A percentile compares a stretch with the other conserved stretches of the same genome.
Evolutionary conservation across 768 basidiomycete genomes (phyloP).

Genomic region (Multifurca ochricompacta): DNA sequence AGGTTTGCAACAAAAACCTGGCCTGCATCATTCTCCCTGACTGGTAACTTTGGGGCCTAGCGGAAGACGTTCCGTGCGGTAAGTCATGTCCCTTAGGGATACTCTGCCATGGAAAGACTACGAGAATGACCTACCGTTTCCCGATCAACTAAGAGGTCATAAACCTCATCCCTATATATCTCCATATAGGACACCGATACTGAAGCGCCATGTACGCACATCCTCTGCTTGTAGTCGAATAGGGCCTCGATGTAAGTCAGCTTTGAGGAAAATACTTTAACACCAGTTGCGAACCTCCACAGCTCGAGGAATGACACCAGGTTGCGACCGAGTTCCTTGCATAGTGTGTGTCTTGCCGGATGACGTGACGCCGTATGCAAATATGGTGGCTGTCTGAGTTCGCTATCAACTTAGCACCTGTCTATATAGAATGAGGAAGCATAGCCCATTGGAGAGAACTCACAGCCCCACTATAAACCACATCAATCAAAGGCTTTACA

Average conservation of each 20-base stretch:
- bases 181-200: constrained; percentile 74
- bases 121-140: constrained; percentile 44
- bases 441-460: constrained; percentile 25
- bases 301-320: constrained; percentile 81
- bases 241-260: constrained; percentile 7
- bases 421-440: background rate
- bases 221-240: constrained; percentile 17
- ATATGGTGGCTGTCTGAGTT: constrained; percentile 71
- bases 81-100: background rate
- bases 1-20: constrained; percentile 51
- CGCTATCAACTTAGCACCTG: background rate
- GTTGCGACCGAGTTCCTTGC: constrained; percentile 67
- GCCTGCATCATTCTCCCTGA: constrained; percentile 45
- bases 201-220: constrained; percentile 33
- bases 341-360: constrained; percentile 92
- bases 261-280: background rate
- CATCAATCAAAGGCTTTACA: constrained; percentile 69
- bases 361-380: constrained; percentile 87
- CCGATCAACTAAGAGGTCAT: constrained; percentile 70
- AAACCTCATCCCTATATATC: constrained; percentile 88
- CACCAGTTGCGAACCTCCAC: constrained; percentile 46
- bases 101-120: background rate
- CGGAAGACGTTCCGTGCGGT: background rate
- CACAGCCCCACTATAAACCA: constrained; percentile 71
- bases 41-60: constrained; percentile 46